Conservation (phyloP, 441 rosid species). For the Omphalea diandra region DNA sequence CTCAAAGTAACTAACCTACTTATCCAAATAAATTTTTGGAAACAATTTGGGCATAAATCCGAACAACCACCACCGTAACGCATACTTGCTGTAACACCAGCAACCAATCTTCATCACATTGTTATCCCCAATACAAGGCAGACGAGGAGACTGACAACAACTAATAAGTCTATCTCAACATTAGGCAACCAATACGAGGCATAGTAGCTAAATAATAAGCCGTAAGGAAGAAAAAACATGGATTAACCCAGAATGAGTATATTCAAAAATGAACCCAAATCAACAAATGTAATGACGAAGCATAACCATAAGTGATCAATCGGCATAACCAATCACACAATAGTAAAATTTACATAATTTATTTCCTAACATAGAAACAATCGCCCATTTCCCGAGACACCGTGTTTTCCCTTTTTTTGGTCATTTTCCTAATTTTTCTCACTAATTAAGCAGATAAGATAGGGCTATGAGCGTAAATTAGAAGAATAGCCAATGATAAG, state of each 20-base stretch:
- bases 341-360: background rate
- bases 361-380: background rate
- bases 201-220: background rate
- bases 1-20: background rate
- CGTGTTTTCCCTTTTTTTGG: background rate
- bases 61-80: too few relatives aligned
- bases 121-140: too few relatives aligned
- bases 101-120: too few relatives aligned
- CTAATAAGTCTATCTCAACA: too few relatives aligned
- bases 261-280: slow-evolving; percentile 2
- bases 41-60: too few relatives aligned
- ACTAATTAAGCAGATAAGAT: background rate
- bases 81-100: too few relatives aligned
- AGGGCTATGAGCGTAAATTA: background rate
- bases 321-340: background rate
- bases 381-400: background rate
- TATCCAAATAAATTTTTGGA: background rate
- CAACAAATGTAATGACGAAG: background rate
- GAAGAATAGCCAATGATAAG: background rate
- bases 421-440: background rate
- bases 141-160: too few relatives aligned
- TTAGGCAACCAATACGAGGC: too few relatives aligned
- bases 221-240: too few relatives aligned
- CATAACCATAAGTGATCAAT: background rate
- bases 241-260: too few relatives aligned